These are phyloP conservation scores for Boletus rufocinnamomeus DNA, from an alignment of 768 basidiomycete genomes.

Conservation along the genomic window DNA sequence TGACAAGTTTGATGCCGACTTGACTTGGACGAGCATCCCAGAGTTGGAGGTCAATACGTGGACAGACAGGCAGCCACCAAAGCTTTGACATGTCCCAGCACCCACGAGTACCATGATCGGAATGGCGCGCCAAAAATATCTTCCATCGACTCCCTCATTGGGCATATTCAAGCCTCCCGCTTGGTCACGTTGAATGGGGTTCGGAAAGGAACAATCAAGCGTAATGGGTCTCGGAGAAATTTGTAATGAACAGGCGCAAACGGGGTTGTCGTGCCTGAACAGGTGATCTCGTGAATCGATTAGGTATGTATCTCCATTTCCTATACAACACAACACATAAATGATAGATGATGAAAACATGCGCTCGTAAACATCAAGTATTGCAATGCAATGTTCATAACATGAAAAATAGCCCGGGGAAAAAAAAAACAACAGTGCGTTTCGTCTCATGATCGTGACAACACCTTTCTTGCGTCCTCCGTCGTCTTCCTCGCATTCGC, in stretches of 20 bases:
- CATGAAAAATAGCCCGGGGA: not conserved
- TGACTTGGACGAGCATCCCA: not conserved
- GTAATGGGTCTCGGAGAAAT: too few species aligned
- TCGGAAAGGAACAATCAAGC: too few species aligned
- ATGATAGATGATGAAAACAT: conserved; percentile 6
- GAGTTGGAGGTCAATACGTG: not conserved
- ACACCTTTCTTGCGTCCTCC: conserved; percentile 45
- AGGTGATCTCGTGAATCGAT: not conserved
- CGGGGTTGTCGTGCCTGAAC: too few species aligned
- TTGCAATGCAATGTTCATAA: conserved; percentile 8
- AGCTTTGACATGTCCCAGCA: too few species aligned
- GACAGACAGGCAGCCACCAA: not conserved
- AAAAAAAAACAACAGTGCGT: not conserved
- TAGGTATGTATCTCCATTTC: not conserved
- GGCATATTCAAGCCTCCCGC: not conserved
- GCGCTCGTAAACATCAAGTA: conserved; percentile 10
- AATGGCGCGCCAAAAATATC: not conserved
- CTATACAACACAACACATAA: conserved; percentile 10
- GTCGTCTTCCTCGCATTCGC: conserved; percentile 49
- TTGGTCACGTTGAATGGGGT: too few species aligned
- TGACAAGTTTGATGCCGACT: not conserved
- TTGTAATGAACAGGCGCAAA: not conserved
- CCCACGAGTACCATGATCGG: not conserved
- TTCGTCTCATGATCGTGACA: conserved; percentile 17
- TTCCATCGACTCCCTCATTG: not conserved